Conservation (phyloP, 805 yeast species). For the Martiniozyma abietophila region DNA sequence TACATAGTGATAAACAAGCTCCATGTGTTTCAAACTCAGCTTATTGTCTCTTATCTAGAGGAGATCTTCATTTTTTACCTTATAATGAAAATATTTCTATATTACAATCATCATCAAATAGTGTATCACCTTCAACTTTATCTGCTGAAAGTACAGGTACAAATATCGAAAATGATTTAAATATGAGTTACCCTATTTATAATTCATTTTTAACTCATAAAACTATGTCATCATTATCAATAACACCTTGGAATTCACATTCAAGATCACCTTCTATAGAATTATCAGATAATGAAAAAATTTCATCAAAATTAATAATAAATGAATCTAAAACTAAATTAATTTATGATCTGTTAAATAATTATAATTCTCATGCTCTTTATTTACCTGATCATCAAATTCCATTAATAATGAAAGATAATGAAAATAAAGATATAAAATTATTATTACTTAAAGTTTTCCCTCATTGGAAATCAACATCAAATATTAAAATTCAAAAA, state of each 20-base stretch:
- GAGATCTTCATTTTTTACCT: conserved; percentile 15
- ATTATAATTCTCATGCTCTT: conserved; percentile 38
- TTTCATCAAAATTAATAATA: neutral
- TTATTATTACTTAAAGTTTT: conserved; percentile 34
- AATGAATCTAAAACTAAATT: neutral
- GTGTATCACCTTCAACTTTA: too few species aligned
- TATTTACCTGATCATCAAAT: conserved; percentile 38
- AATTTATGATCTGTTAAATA: conserved; percentile 15
- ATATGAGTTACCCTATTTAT: conserved; percentile 10
- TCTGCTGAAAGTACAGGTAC: too few species aligned
- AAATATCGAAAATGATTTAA: too few species aligned
- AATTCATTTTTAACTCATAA: conserved; percentile 19
- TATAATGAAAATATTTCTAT: conserved; percentile 5
- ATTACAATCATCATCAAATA: neutral
- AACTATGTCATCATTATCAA: conserved; percentile 20
- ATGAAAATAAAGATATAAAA: conserved; percentile 27
- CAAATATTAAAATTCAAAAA: conserved; percentile 30
- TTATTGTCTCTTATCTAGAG: conserved; percentile 14
- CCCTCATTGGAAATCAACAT: conserved; percentile 26
- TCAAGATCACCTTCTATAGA: too few species aligned
- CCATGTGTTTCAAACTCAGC: conserved; percentile 11
- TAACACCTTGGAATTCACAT: too few species aligned
- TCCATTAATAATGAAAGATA: conserved; percentile 24
- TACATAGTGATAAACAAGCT: too few species aligned
- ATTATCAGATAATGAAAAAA: neutral